Conservation (phyloP, 179 eudicot genomes). For the Gypsophila paniculata region DNA sequence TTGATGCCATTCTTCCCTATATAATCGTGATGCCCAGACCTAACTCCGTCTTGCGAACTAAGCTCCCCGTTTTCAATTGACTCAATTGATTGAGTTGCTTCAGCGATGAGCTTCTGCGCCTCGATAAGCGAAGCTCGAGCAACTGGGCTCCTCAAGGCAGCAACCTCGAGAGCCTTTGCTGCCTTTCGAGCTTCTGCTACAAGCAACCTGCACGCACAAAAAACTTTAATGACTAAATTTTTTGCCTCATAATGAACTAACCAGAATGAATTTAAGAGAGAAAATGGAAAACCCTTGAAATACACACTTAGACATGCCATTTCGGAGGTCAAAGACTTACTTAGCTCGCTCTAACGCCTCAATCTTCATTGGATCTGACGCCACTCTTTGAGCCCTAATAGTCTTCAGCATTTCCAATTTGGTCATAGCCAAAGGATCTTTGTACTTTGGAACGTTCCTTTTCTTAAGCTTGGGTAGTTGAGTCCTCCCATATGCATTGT, state of each 20-base stretch:
- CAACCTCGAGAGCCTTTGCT: constrained; percentile 71
- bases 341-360: constrained; percentile 71
- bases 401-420: constrained; percentile 86
- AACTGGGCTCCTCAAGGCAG: constrained; percentile 64
- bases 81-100: constrained; percentile 61
- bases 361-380: constrained; percentile 43
- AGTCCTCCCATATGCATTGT: constrained; percentile 23
- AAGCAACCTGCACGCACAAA: constrained; percentile 44
- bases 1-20: neutral
- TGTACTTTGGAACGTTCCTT: constrained; percentile 44
- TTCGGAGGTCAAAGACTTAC: constrained; percentile 38
- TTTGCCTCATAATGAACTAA: neutral
- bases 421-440: constrained; percentile 76
- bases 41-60: constrained; percentile 20
- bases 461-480: constrained; percentile 36
- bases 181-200: constrained; percentile 90
- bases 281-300: neutral
- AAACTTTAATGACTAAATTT: neutral
- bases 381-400: constrained; percentile 70
- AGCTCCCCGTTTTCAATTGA: constrained; percentile 45
- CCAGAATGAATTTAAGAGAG: neutral
- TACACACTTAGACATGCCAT: neutral
- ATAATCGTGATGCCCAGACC: constrained; percentile 17
- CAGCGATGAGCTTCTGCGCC: constrained; percentile 72
- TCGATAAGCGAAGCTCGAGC: constrained; percentile 79